These are phyloP conservation scores for Vitis rupestris DNA, from an alignment of 164 flowering plant species.

Conservation along the genomic window DNA sequence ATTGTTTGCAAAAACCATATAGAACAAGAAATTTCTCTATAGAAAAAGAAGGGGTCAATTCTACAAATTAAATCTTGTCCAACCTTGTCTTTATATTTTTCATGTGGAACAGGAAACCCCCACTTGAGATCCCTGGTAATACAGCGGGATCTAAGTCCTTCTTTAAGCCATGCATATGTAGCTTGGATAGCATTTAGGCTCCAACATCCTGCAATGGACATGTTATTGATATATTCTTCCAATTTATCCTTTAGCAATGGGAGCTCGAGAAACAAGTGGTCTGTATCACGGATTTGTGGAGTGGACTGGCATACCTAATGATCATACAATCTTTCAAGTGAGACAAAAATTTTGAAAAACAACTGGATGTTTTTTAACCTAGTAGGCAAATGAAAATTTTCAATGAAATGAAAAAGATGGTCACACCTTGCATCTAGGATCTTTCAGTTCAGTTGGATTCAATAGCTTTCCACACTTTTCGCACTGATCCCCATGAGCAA, in stretches of 20 bases:
- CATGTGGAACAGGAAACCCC: slow-evolving; percentile 98
- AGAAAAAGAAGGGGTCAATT: too few species aligned
- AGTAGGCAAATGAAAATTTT: too few species aligned
- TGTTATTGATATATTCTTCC: too few species aligned
- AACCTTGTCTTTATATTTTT: slow-evolving; percentile 83
- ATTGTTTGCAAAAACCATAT: background rate
- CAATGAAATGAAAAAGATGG: too few species aligned
- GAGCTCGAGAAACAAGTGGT: slow-evolving; percentile 91
- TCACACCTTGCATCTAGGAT: slow-evolving; percentile 83
- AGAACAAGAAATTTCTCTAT: background rate
- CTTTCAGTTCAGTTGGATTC: slow-evolving; percentile 85
- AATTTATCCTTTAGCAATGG: slow-evolving; percentile 59
- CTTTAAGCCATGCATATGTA: slow-evolving; percentile 88
- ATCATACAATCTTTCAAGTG: background rate
- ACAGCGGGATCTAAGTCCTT: slow-evolving; percentile 78
- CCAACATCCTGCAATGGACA: slow-evolving; percentile 61
- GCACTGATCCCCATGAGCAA: slow-evolving; percentile 97
- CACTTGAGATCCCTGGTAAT: slow-evolving; percentile 96
- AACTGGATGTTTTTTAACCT: too few species aligned
- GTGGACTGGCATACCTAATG: slow-evolving; percentile 62
- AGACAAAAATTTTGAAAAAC: too few species aligned
- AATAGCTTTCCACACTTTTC: slow-evolving; percentile 85
- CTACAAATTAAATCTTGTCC: too few species aligned
- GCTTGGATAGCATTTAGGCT: slow-evolving; percentile 92
- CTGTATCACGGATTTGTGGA: slow-evolving; percentile 77